Percentiles rank a stretch among this genome's conserved stretches.
Conservation (phyloP, 2,329 filamentous ascomycete species). For the Epichloe gansuensis region DNA sequence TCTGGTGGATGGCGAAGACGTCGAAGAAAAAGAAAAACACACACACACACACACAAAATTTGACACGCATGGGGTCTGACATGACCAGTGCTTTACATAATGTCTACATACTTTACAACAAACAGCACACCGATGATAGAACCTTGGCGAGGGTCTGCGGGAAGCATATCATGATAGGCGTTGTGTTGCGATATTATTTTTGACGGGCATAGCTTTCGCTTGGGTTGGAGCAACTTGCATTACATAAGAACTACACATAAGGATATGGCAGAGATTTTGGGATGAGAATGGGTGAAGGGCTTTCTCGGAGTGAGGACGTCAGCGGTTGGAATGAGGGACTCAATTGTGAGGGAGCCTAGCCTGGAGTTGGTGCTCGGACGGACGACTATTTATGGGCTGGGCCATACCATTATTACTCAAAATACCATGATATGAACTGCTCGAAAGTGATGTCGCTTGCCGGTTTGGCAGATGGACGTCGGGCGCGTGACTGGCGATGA, state of each 20-base stretch:
- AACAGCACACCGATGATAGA: conserved; percentile 16
- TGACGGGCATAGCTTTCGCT: conserved; percentile 5
- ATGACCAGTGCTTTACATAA: background rate
- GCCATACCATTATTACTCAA: conserved; percentile 8
- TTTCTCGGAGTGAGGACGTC: background rate
- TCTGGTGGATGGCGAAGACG: background rate
- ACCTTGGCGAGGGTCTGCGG: conserved; percentile 15
- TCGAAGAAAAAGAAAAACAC: background rate
- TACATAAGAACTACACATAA: conserved; percentile 12
- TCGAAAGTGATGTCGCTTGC: too few relatives aligned
- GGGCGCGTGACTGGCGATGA: background rate
- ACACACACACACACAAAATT: background rate
- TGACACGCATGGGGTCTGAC: background rate
- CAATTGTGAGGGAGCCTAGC: background rate
- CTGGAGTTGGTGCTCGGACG: conserved; percentile 8
- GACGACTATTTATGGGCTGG: conserved; percentile 8
- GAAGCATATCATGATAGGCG: conserved; percentile 23
- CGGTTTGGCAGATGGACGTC: background rate
- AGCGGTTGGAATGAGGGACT: background rate
- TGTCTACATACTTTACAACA: conserved; percentile 4
- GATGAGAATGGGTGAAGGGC: background rate
- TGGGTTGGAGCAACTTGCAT: conserved; percentile 14
- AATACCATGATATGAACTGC: conserved; percentile 8
- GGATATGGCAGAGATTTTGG: conserved; percentile 1
- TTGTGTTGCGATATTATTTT: conserved; percentile 24